Conservation (phyloP, 73 alveolate genomes). For the Paramecium pentaurelia region DNA sequence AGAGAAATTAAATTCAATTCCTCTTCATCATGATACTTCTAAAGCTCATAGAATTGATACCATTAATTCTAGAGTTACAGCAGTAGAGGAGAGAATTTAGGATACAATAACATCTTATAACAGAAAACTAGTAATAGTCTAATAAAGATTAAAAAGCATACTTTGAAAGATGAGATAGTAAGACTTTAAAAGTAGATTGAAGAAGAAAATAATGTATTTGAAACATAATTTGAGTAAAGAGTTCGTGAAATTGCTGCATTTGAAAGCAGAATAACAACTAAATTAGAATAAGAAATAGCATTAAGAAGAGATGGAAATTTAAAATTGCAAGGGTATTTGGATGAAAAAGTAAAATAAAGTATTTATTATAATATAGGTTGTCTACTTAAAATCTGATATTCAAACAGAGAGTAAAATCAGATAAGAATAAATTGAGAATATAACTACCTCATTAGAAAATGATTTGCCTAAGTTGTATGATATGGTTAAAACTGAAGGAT, state of each 20-base stretch:
- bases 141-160: not conserved
- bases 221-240: slow-evolving; percentile 54
- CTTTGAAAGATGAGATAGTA: slow-evolving; percentile 57
- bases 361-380: not conserved
- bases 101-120: slow-evolving; percentile 44
- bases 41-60: slow-evolving; percentile 58
- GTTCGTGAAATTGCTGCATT: slow-evolving; percentile 61
- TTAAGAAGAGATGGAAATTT: slow-evolving; percentile 55
- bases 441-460: slow-evolving; percentile 55
- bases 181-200: slow-evolving; percentile 46
- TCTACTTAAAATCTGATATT: slow-evolving; percentile 55
- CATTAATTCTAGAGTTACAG: slow-evolving; percentile 34
- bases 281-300: slow-evolving; percentile 55
- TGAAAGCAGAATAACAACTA: slow-evolving; percentile 53
- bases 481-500: slow-evolving; percentile 52
- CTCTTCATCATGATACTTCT: slow-evolving; percentile 45
- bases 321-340: slow-evolving; percentile 45
- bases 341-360: slow-evolving; percentile 30
- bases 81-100: slow-evolving; percentile 49
- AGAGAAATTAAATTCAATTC: slow-evolving; percentile 56
- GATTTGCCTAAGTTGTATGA: slow-evolving; percentile 63
- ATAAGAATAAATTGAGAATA: slow-evolving; percentile 39
- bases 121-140: not conserved
- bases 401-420: slow-evolving; percentile 59
- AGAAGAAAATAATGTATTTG: slow-evolving; percentile 54